A percentile compares a stretch with the other conserved stretches of the same genome.
Evolutionary conservation across 2,329 filamentous ascomycete genomes (phyloP).

Genomic region (Talaromyces sp.): DNA sequence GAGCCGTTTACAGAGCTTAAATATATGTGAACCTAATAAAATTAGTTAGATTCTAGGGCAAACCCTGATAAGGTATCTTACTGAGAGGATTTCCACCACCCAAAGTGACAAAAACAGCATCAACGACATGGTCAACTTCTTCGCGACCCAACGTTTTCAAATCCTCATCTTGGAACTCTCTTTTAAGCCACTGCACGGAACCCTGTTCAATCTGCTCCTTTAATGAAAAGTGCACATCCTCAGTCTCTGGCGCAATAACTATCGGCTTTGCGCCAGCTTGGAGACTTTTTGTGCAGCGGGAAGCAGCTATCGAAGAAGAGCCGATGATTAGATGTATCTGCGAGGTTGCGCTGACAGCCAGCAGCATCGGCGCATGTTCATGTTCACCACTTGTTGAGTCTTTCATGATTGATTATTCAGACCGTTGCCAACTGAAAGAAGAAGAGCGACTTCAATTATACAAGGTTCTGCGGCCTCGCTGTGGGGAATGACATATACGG

Average conservation of each 20-base stretch:
- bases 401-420: constrained; percentile 20
- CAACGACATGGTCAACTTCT: constrained; percentile 73
- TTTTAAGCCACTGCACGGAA: constrained; percentile 36
- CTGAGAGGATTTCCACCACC: constrained; percentile 46
- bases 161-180: constrained; percentile 64
- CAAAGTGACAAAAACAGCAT: constrained; percentile 83
- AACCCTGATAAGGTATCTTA: constrained; percentile 40
- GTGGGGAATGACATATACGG: not conserved
- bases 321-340: constrained; percentile 78
- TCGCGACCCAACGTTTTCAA: constrained; percentile 71
- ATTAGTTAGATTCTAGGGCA: constrained; percentile 10
- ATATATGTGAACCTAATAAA: constrained; percentile 59
- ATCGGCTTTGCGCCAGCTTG: constrained; percentile 77
- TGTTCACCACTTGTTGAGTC: constrained; percentile 20
- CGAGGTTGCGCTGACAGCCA: constrained; percentile 34
- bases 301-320: constrained; percentile 78
- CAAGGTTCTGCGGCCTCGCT: not conserved
- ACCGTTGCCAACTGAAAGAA: not conserved
- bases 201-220: constrained; percentile 39
- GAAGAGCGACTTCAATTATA: not conserved
- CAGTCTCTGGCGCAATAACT: constrained; percentile 65
- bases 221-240: constrained; percentile 56
- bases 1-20: constrained; percentile 66
- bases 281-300: constrained; percentile 73
- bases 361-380: constrained; percentile 29